Evolutionary conservation across 169 alveolate species (phyloP).

Genomic region (Nephromyces sp.): DNA sequence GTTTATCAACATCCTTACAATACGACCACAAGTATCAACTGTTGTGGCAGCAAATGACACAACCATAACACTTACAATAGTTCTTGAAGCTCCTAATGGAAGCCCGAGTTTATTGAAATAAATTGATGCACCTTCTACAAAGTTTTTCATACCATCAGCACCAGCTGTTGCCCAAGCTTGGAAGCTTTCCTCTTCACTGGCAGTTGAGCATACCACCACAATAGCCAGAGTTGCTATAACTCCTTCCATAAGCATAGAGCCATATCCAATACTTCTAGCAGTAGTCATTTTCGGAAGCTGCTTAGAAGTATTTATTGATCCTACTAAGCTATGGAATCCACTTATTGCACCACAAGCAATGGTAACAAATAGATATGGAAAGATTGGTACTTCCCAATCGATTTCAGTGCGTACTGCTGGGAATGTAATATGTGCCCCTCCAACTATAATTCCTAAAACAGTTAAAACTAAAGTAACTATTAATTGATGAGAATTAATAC

Average conservation of each 20-base stretch:
- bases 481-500: background rate
- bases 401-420: too few species aligned
- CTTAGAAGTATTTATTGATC: background rate
- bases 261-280: background rate
- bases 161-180: too few species aligned
- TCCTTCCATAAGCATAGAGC: background rate
- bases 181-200: too few species aligned
- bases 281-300: background rate
- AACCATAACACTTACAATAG: background rate
- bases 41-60: background rate
- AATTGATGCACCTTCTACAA: background rate
- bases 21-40: background rate
- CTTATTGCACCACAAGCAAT: background rate
- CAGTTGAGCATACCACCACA: background rate
- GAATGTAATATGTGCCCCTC: too few species aligned
- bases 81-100: background rate
- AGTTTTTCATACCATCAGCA: background rate
- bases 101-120: background rate
- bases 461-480: too few species aligned
- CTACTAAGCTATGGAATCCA: background rate
- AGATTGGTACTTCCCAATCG: too few species aligned
- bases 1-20: background rate
- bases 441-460: too few species aligned
- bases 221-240: background rate
- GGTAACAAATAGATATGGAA: background rate